Conservation (phyloP, 2,329 filamentous ascomycete species). For the Truncatella angustata region DNA sequence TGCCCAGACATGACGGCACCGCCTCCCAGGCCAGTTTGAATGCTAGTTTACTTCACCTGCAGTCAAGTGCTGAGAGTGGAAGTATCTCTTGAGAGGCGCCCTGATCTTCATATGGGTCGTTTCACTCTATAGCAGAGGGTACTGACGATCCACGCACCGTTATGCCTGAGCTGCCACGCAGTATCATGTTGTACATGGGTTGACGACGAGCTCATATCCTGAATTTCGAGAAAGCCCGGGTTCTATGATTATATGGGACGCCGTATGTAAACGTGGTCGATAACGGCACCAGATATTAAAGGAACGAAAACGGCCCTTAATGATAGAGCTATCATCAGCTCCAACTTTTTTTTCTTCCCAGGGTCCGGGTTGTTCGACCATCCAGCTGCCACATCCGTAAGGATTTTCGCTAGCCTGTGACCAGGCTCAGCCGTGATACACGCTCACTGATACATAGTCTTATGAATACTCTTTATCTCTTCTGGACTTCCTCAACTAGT, state of each 20-base stretch:
- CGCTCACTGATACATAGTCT: not conserved
- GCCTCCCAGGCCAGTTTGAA: not conserved
- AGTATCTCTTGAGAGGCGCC: not conserved
- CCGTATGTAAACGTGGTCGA: not conserved
- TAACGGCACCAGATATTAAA: slow-evolving; percentile 7
- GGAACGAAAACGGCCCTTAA: slow-evolving; percentile 8
- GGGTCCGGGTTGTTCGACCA: slow-evolving; percentile 3
- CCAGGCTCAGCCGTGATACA: not conserved
- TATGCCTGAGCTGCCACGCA: not conserved
- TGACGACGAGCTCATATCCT: slow-evolving; percentile 5
- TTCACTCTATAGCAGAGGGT: slow-evolving; percentile 14
- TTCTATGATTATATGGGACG: not conserved
- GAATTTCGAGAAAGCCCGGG: not conserved
- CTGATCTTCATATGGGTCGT: slow-evolving; percentile 14
- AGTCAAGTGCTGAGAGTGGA: not conserved
- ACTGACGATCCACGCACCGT: slow-evolving; percentile 9
- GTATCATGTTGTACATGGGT: slow-evolving; percentile 10
- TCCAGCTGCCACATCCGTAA: slow-evolving; percentile 7
- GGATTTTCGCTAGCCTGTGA: slow-evolving; percentile 1
- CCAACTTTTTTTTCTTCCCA: no score
- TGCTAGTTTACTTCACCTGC: not conserved
- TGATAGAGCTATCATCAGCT: not conserved
- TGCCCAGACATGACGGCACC: not conserved
- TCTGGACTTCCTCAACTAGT: slow-evolving; percentile 10
- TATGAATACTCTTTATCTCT: slow-evolving; percentile 8